phyloP scores from a whole-genome alignment of 208 protist species.

The Leishmania amazonensis region DNA sequence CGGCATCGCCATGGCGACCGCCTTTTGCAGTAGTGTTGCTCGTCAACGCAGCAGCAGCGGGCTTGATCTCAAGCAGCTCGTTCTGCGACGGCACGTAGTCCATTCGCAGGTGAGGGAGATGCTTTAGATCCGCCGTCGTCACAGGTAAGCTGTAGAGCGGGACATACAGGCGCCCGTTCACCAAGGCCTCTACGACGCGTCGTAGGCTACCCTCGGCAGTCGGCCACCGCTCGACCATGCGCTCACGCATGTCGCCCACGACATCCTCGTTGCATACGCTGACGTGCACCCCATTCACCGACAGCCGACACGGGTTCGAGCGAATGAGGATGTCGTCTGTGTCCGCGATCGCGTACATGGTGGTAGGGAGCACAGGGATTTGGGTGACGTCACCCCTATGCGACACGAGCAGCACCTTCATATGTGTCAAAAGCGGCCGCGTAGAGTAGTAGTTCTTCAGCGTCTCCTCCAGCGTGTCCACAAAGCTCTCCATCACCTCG shows the following conservation, averaged over 20 bases:
- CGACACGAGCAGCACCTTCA: constrained; percentile 79
- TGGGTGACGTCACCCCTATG: constrained; percentile 80
- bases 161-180: constrained; percentile 75
- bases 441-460: constrained; percentile 62
- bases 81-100: constrained; percentile 48
- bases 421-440: constrained; percentile 30
- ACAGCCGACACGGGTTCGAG: constrained; percentile 83
- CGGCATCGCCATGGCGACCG: constrained; percentile 4
- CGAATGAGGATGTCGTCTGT: constrained; percentile 62
- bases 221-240: constrained; percentile 80
- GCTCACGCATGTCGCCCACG: constrained; percentile 63
- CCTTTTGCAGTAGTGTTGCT: background rate
- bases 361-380: constrained; percentile 78
- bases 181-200: constrained; percentile 70
- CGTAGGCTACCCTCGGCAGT: constrained; percentile 76
- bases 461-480: constrained; percentile 71
- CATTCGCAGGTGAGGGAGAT: constrained; percentile 60
- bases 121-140: constrained; percentile 56
- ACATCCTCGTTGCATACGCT: constrained; percentile 87
- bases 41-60: background rate
- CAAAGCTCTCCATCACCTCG: constrained; percentile 62
- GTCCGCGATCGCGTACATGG: constrained; percentile 77
- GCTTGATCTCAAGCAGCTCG: constrained; percentile 13
- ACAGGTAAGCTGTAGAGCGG: constrained; percentile 65
- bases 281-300: constrained; percentile 81